Evolutionary conservation across 129 eudicot genomes (phyloP), one percentile per base, ranked within the genome.

Genomic region (Apium graveolens): DNA sequence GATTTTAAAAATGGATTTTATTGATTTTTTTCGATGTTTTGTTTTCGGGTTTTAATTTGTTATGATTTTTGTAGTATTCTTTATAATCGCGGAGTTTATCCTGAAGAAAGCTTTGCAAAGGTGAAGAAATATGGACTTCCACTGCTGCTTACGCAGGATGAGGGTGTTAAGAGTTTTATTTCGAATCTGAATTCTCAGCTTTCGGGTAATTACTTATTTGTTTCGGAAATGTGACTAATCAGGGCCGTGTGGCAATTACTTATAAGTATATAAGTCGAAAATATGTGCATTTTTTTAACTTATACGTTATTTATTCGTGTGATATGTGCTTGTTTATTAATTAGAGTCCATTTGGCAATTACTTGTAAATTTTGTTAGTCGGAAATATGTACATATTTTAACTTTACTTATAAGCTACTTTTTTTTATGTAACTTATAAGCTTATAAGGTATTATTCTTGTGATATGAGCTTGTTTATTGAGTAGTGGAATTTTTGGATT

Each of bases 101-200:
- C 98, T 0, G 98, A 91, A 81, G 97, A 92, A 68, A 95, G 94
- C 83, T 95, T 95, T 49, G 90, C 80, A 7, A 95, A 80, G 82
- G 98, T 95, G 85, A 95, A 95, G 89, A 95, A 95, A 65, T 95
- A 95, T 80, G 98, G 98, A 27, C 97, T 95, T 60, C 96, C 98
- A 11, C 74, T 95, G 96, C 80, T 95, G 82, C 97, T 95, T 60
- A 90, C 92, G 77, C 94, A 95, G 82, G 98, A 95, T 81, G 98
- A 91, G 49, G 98, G 90, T 60, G 97, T 95, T 24, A 95, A 95
- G 75, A 80, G 94, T 42, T 95, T 95, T 83, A 83, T 95, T 79
- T 81, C 98, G 5, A 95, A 88, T 80, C 79, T 95, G 38, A 88
- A 87, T 82, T 84, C 91, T 35, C 98, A 95, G 83, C 97, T 95